These are phyloP conservation scores for Cytospora schulzeri DNA, from an alignment of 2,329 filamentous ascomycete genomes.

Conservation along the genomic window DNA sequence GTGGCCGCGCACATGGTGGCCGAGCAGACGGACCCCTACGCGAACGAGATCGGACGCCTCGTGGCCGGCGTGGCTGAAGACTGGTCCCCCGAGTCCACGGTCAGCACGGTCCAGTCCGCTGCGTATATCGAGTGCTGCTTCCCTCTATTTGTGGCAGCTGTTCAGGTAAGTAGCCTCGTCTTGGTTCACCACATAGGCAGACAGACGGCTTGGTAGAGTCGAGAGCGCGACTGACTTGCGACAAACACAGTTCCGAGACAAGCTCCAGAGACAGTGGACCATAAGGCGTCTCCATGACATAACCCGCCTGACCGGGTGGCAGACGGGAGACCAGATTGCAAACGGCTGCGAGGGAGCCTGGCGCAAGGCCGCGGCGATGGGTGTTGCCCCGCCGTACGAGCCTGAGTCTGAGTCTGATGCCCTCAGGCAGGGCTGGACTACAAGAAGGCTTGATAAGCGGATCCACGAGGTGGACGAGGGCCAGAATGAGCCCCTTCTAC, in stretches of 20 bases:
- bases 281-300: slow-evolving; percentile 75
- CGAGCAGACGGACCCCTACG: slow-evolving; percentile 68
- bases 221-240: neutral
- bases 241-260: slow-evolving; percentile 64
- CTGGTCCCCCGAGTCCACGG: slow-evolving; percentile 52
- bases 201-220: neutral
- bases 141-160: slow-evolving; percentile 81
- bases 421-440: slow-evolving; percentile 42
- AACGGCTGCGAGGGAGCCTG: slow-evolving; percentile 83
- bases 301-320: slow-evolving; percentile 82
- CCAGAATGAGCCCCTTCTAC: slow-evolving; percentile 55
- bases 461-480: slow-evolving; percentile 52
- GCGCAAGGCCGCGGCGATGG: slow-evolving; percentile 72
- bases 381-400: slow-evolving; percentile 74
- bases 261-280: slow-evolving; percentile 75
- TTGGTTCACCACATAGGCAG: neutral
- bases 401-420: slow-evolving; percentile 39
- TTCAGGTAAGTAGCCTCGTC: slow-evolving; percentile 55
- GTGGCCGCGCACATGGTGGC: slow-evolving; percentile 81
- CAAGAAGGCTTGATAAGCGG: slow-evolving; percentile 53
- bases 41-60: slow-evolving; percentile 78
- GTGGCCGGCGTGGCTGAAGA: slow-evolving; percentile 69
- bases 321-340: slow-evolving; percentile 79
- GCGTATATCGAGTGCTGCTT: slow-evolving; percentile 83
- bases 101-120: slow-evolving; percentile 78